Base-by-base conservation (phyloP, 345 rosid species). In the Orychophragmus violaceus region DNA sequence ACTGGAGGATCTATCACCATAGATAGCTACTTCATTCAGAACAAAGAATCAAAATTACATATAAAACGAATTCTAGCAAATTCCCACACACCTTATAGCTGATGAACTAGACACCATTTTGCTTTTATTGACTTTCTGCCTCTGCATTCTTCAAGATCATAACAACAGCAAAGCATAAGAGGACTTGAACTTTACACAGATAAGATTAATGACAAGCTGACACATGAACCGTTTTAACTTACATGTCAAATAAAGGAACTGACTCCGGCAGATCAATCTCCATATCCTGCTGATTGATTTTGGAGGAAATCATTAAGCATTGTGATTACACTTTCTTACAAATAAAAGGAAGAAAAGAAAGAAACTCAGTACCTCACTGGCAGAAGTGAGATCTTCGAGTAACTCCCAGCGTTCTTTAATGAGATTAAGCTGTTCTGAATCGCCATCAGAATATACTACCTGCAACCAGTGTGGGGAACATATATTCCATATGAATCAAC, bases 361-460 rank as follows among this genome's bases (percentile, higher is more conserved):
- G 35, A 72, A 59, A 73, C 10, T n/a, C 19, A 41, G 46, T 36
- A 41, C 46, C 46, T 41, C 46, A 41, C 46, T 41, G 8, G 46
- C 9, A 19, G 52, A 66, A 57, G 1, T 25, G 54, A 61, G 62
- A 56, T 77, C 79, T 35, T 66, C 70, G 41, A 79, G 53, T 53
- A 83, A 62, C 63, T 84, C 77, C 90, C 90, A 90, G 6, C 75
- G 81, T 74, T 90, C 68, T 61, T 25, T 71, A 61, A 4, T 53
- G 44, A 90, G 91, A 80, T 84, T 76, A 58, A 90, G 75, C 60
- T 29, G 50, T 75, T 90, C 97, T 57, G 74, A 79, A 21, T 84
- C 92, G 1, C 97, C 97, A 71, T 90, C 95, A 50, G 72, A 60
- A 75, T 90, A 90, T 56, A 79, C 21, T 8, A 90, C 77, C 97